Percentiles rank a stretch among this genome's conserved stretches.
Evolutionary conservation across 1,139 yeast species (phyloP).

Genomic region (Taphrina populina): DNA sequence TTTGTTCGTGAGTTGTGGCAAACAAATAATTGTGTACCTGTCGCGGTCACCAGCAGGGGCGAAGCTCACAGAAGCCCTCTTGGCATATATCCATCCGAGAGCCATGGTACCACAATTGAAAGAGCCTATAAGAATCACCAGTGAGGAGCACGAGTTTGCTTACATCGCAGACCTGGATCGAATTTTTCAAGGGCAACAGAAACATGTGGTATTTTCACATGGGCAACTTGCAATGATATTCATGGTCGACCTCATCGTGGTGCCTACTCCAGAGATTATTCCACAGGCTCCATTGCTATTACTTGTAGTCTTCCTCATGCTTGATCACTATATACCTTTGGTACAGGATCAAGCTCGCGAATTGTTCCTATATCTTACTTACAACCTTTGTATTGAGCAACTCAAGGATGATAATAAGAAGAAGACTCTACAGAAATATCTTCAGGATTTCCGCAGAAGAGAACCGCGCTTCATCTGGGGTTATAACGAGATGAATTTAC

Average conservation of each 20-base stretch:
- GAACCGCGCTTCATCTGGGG: conserved; percentile 63
- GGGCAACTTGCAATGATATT: conserved; percentile 86
- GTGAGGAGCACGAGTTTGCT: conserved; percentile 52
- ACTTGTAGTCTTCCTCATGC: conserved; percentile 74
- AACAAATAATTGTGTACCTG: conserved; percentile 77
- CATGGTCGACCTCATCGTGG: conserved; percentile 73
- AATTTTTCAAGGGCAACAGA: conserved; percentile 58
- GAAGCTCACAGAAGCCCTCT: conserved; percentile 61
- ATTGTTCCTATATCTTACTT: conserved; percentile 69
- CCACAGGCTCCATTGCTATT: conserved; percentile 67
- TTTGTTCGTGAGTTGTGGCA: conserved; percentile 69
- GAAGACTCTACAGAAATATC: conserved; percentile 54
- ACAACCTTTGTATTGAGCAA: conserved; percentile 50
- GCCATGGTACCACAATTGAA: conserved; percentile 75
- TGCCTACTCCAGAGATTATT: conserved; percentile 56
- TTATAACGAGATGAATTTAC: conserved; percentile 69
- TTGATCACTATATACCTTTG: conserved; percentile 81
- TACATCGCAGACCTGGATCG: conserved; percentile 72
- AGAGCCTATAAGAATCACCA: conserved; percentile 43
- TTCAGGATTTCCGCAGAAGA: conserved; percentile 52
- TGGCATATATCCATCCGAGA: conserved; percentile 73
- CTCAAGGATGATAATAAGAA: conserved; percentile 53
- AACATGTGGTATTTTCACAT: conserved; percentile 73
- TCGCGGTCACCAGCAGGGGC: conserved; percentile 61
- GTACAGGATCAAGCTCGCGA: conserved; percentile 84